Base-by-base conservation (phyloP, 169 alveolate genomes). In the Cryptosporidium canis region DNA sequence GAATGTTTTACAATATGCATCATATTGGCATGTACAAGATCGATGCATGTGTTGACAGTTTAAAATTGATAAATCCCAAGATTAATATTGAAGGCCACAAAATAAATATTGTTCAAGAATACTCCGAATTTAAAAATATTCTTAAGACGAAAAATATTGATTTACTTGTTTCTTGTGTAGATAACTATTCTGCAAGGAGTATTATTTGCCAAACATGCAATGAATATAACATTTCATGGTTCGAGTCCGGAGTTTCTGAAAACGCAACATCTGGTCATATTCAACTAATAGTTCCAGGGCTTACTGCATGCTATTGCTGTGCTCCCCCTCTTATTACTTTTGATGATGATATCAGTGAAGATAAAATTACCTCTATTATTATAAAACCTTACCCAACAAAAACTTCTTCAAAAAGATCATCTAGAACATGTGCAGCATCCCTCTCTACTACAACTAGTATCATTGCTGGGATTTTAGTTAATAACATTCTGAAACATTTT, bases 371-470 rank as follows among this genome's bases (percentile, higher is more conserved):
- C 9, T 97, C 98, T 5, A 97, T 99, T 18, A 90, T 95, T 35
- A 96, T 96, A 12, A 97, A 96, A 16, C 95, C 98, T 29, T 93
- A 92, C 18, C 94, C 94, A n/a, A 97, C 96, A 35, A 96, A 96
- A 66, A 98, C 96, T 90, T 91, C 94, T 41, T 83, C 93, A 35
- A 95, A 96, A 77, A 12, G 9, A n/a, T 94, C 98, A 83, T 98
- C 95, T 68, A 98, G 98, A 66, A 98, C 97, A 9, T 97, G 99
- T 85, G 97, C 99, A 29, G 99, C 99, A 31, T 92, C 96, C 44
- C 85, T 97, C 21, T 98, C 99, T 1, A 97, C 99, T 9, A 97
- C 99, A 14, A 96, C 96, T 98, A 98, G 98, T 16, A 96, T 97
- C 53, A 96, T 97, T 29, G 98, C 99, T 7, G 99, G 99, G 2